phyloP scores from a whole-genome alignment of 768 basidiomycete genomes.

The Baorangia bicolor region DNA sequence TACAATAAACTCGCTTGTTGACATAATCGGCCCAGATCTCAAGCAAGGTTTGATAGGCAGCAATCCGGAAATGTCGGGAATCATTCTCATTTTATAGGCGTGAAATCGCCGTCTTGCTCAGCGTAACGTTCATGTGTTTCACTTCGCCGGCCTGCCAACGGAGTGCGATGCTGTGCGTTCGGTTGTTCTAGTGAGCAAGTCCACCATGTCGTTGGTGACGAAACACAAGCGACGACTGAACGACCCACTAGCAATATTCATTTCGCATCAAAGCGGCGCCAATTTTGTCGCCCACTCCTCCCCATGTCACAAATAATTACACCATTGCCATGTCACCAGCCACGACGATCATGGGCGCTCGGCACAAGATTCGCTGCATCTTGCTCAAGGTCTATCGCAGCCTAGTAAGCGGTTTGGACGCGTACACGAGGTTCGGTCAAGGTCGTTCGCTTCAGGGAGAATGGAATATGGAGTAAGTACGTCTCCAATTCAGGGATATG shows the following conservation, averaged over 20 bases:
- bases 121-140: neutral
- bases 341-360: constrained; percentile 12
- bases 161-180: neutral
- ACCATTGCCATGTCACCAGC: neutral
- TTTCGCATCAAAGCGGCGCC: neutral
- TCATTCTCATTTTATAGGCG: neutral
- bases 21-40: constrained; percentile 5
- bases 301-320: neutral
- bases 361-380: neutral
- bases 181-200: neutral
- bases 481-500: neutral
- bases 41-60: neutral
- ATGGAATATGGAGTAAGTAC: neutral
- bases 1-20: constrained; percentile 8
- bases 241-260: neutral
- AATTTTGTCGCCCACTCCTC: neutral
- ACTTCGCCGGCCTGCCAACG: neutral
- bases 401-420: neutral
- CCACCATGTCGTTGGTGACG: neutral
- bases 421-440: constrained; percentile 10
- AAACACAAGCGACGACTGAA: neutral
- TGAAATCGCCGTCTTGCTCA: neutral
- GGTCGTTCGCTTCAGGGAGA: constrained; percentile 3
- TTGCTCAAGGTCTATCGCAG: neutral
- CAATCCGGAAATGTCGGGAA: neutral